Evolutionary conservation across 140 eudicot species (phyloP).

Genomic region (Bidens hawaiensis): DNA sequence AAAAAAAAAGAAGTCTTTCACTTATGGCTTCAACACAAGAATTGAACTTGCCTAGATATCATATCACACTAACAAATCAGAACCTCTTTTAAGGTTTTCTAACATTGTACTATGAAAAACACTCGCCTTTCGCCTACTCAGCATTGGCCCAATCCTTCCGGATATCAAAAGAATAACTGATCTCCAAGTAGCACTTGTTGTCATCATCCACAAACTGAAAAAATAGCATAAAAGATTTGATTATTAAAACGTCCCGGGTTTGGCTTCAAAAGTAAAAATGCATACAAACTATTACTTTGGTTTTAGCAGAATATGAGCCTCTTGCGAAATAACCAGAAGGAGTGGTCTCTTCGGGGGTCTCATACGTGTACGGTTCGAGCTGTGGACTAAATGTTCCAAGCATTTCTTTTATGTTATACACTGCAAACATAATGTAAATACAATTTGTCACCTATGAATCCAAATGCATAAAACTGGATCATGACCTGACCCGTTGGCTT

Average conservation of each 20-base stretch:
- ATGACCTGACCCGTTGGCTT: conserved; percentile 2
- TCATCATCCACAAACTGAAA: conserved; percentile 61
- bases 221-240: not conserved
- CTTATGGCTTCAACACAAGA: conserved; percentile 30
- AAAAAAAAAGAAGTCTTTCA: conserved; percentile 6
- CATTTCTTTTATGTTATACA: conserved; percentile 51
- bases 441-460: conserved; percentile 7
- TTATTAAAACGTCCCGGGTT: not conserved
- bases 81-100: conserved; percentile 15
- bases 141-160: conserved; percentile 46
- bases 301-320: conserved; percentile 56
- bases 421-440: conserved; percentile 31
- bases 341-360: conserved; percentile 57
- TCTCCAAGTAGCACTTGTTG: conserved; percentile 66
- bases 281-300: conserved; percentile 36
- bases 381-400: conserved; percentile 78
- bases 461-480: not conserved
- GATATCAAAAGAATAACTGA: conserved; percentile 59
- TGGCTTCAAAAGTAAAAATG: conserved; percentile 17
- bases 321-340: conserved; percentile 72
- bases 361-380: conserved; percentile 45
- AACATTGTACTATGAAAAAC: conserved; percentile 10
- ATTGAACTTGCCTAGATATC: conserved; percentile 23
- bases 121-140: conserved; percentile 16
- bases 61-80: conserved; percentile 13